Evolutionary conservation across 805 yeast species (phyloP), one percentile per base, ranked within the genome.

Genomic region (Metschnikowia amazonensis): DNA sequence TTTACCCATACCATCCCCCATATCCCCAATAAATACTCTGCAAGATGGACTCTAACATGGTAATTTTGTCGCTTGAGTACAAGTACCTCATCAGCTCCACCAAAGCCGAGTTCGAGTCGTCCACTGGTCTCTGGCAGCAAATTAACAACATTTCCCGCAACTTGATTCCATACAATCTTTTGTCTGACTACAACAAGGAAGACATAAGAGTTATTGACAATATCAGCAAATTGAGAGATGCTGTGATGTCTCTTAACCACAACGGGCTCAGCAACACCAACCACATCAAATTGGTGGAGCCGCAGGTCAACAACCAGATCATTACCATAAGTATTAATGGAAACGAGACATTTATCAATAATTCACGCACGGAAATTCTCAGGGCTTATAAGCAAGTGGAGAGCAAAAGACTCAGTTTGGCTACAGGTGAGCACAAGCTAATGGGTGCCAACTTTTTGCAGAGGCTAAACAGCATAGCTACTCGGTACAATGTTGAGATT

Each of bases 401-500:
- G 32, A 53, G 53, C 46, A 60, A 63, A 40, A 45, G 51, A 14
- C 50, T 72, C 29, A 49, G 52, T 6, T 49, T 69, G 38, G 46
- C 52, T 9, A 42, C 53, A 20, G 34, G 50, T 34, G 64, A 65
- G 41, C 50, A 70, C 32, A 41, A 46, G 10, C 28, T 49, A 5
- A 54, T 67, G n/a, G 49, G 46, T 3, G 50, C 55, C 14, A 46
- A 47, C 14, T 69, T 69, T 48, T 48, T 60, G 17, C 45, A 42
- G 21, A 54, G 57, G 32, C 57, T 82, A 41, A 53, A 61, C 7
- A 61, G 67, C 23, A 54, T 82, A 9, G 72, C 82, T 1, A 48
- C 58, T 21, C 66, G 59, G 36, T 69, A 71, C 49, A 59, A 67
- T 3, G 81, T 79, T 11, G 79, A 79, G 49, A 68, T 82, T 30